Evolutionary conservation across 176 grass and related monocot genomes (phyloP).

Genomic region (Carex parvula): DNA sequence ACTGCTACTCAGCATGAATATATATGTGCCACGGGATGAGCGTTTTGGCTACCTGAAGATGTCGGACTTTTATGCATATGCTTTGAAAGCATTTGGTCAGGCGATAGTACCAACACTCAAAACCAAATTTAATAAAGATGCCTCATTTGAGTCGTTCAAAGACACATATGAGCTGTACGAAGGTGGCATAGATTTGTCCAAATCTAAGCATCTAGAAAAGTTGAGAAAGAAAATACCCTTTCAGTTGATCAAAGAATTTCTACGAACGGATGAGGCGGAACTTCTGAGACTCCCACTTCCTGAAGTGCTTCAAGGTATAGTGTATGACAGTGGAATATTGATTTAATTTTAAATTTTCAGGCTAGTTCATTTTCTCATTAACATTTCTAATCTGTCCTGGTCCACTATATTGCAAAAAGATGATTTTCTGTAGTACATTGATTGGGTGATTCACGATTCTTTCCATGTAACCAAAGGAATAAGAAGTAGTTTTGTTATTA

Average conservation of each 20-base stretch:
- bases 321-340: not conserved
- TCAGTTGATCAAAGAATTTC: slow-evolving; percentile 54
- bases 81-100: slow-evolving; percentile 47
- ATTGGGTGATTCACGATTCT: not conserved
- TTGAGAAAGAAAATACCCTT: slow-evolving; percentile 38
- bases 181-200: slow-evolving; percentile 44
- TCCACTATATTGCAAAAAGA: not conserved
- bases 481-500: not conserved
- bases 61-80: slow-evolving; percentile 49
- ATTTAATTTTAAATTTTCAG: not conserved
- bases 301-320: slow-evolving; percentile 44
- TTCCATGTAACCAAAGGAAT: not conserved
- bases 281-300: slow-evolving; percentile 53
- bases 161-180: slow-evolving; percentile 53
- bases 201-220: slow-evolving; percentile 36
- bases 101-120: slow-evolving; percentile 41
- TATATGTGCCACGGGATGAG: slow-evolving; percentile 70
- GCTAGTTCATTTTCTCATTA: not conserved
- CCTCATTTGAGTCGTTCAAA: slow-evolving; percentile 59
- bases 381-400: not conserved
- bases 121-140: slow-evolving; percentile 33
- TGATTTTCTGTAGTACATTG: not conserved
- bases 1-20: slow-evolving; percentile 32
- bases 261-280: slow-evolving; percentile 41
- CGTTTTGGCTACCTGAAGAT: slow-evolving; percentile 62